Evolutionary conservation across 352 stramenopile species (phyloP).

Genomic region (Phytophthora macrochlamydospora): DNA sequence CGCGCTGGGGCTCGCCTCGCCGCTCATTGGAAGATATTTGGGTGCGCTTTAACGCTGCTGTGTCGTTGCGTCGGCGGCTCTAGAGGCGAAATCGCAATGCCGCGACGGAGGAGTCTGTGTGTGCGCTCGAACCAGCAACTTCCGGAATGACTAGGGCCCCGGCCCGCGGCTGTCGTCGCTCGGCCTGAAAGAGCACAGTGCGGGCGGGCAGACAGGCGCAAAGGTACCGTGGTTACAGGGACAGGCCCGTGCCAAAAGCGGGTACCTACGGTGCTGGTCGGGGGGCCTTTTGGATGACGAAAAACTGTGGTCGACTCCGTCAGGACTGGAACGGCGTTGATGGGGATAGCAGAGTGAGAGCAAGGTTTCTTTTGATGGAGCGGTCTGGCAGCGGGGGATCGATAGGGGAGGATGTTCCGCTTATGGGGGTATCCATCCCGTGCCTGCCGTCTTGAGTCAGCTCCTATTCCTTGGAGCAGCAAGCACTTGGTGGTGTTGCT

Average conservation of each 20-base stretch:
- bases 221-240: no score
- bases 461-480: no score
- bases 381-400: no score
- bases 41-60: conserved; percentile 14
- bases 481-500: no score
- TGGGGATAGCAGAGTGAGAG: no score
- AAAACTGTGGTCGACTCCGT: no score
- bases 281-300: no score
- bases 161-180: conserved; percentile 43
- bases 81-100: conserved; percentile 26
- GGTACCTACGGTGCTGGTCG: not conserved
- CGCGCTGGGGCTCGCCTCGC: conserved; percentile 35
- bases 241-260: not conserved
- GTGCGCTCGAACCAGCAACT: conserved; percentile 55
- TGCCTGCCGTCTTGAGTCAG: no score
- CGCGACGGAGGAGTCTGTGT: conserved; percentile 22
- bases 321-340: no score
- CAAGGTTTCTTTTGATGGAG: no score
- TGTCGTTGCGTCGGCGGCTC: conserved; percentile 2
- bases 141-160: conserved; percentile 58
- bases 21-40: conserved; percentile 24
- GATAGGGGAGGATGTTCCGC: no score
- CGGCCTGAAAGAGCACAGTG: conserved; percentile 6
- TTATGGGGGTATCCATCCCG: no score
- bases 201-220: conserved; percentile 18